Conservation (phyloP, 2,329 filamentous ascomycete genomes). For the Fusarium verticillioides region DNA sequence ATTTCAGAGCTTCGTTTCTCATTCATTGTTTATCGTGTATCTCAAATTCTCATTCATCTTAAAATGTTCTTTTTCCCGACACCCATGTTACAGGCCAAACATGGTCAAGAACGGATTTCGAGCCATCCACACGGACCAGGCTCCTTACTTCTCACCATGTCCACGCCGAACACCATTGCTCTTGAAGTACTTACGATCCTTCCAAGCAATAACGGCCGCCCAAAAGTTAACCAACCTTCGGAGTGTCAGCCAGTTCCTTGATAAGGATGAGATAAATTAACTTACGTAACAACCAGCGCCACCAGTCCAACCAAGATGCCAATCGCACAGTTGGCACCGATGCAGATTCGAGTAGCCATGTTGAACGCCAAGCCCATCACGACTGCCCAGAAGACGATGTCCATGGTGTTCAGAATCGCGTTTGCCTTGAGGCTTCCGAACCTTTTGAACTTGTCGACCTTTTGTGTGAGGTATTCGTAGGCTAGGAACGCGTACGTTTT, state of each 20-base stretch:
- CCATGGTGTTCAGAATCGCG: slow-evolving; percentile 39
- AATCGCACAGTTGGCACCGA: slow-evolving; percentile 29
- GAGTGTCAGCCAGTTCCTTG: neutral
- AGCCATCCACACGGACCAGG: accelerated
- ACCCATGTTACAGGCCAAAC: too few relatives aligned
- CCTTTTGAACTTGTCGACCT: slow-evolving; percentile 41
- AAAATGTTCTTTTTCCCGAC: too few relatives aligned
- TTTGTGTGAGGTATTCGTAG: slow-evolving; percentile 38
- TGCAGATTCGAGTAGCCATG: slow-evolving; percentile 16
- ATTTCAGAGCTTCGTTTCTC: too few relatives aligned
- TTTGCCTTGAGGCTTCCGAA: slow-evolving; percentile 41
- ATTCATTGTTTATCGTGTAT: too few relatives aligned
- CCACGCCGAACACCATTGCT: neutral
- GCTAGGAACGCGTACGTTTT: slow-evolving; percentile 23
- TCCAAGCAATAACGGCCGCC: slow-evolving; percentile 21
- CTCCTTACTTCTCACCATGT: too few relatives aligned
- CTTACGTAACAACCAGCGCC: neutral
- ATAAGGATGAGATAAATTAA: accelerated
- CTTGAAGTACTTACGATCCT: slow-evolving; percentile 13
- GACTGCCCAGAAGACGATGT: slow-evolving; percentile 44
- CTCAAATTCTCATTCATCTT: too few relatives aligned
- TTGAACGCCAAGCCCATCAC: slow-evolving; percentile 40
- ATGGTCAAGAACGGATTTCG: too few relatives aligned
- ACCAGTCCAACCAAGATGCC: slow-evolving; percentile 22
- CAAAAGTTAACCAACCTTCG: slow-evolving; percentile 2